Evolutionary conservation across 345 rosid species (phyloP).

Genomic region (Linum usitatissimum): DNA sequence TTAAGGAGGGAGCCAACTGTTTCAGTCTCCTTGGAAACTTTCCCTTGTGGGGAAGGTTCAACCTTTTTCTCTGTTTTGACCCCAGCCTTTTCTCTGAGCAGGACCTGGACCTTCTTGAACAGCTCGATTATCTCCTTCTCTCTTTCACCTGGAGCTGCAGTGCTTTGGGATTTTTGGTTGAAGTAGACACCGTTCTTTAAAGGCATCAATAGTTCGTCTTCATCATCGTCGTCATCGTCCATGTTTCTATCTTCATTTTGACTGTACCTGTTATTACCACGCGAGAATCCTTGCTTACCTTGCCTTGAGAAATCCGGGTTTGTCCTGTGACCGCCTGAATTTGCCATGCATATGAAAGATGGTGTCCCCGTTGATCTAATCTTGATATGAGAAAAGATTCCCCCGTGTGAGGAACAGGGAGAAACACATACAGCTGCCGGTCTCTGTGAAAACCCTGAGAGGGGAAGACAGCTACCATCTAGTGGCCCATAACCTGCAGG

Average conservation of each 20-base stretch:
- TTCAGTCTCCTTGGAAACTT: conserved; percentile 48
- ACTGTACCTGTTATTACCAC: conserved; percentile 38
- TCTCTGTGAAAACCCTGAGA: conserved; percentile 40
- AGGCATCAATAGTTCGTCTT: conserved; percentile 29
- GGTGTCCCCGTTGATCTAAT: conserved; percentile 24
- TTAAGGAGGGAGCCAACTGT: conserved; percentile 74
- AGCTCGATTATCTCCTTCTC: conserved; percentile 88
- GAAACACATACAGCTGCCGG: conserved; percentile 25
- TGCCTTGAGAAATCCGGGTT: conserved; percentile 64
- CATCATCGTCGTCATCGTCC: conserved; percentile 36
- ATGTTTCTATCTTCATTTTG: conserved; percentile 47
- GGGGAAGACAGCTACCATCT: conserved; percentile 33
- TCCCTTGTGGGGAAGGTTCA: conserved; percentile 34
- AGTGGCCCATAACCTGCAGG: conserved; percentile 45
- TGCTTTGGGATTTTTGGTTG: conserved; percentile 60
- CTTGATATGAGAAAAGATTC: conserved; percentile 22
- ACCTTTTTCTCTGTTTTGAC: conserved; percentile 49
- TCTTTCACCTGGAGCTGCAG: conserved; percentile 59
- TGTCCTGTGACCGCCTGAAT: conserved; percentile 49
- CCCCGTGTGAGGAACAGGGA: conserved; percentile 25
- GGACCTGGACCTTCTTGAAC: conserved; percentile 80
- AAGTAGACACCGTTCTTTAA: conserved; percentile 38
- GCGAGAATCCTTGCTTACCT: conserved; percentile 33
- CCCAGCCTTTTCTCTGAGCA: conserved; percentile 75
- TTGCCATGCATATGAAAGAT: conserved; percentile 47